A percentile compares a stretch with the other conserved stretches of the same genome.
Conservation (phyloP, 805 yeast genomes). For the Yamadazyma sp. region DNA sequence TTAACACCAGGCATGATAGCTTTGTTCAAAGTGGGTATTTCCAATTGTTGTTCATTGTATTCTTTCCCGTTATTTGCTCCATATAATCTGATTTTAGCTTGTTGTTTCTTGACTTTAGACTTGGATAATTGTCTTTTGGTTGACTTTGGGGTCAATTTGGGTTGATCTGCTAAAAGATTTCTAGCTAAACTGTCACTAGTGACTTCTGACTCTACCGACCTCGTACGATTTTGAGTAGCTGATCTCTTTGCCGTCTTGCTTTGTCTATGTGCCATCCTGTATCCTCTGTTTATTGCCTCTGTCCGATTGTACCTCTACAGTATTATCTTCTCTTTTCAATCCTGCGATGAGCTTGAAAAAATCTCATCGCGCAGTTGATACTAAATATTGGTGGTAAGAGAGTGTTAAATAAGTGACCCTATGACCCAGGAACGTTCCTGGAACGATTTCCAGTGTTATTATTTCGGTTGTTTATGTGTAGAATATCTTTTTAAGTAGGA, state of each 20-base stretch:
- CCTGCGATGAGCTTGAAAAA: not conserved
- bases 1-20: slow-evolving; percentile 83
- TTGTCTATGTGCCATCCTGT: slow-evolving; percentile 54
- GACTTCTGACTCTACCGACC: slow-evolving; percentile 65
- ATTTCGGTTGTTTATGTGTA: too few relatives aligned
- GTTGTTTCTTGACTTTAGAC: slow-evolving; percentile 59
- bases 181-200: slow-evolving; percentile 64
- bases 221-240: slow-evolving; percentile 48
- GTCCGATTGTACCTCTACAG: not conserved
- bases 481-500: too few relatives aligned
- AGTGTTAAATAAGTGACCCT: too few relatives aligned
- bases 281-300: not conserved
- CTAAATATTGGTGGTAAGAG: too few relatives aligned
- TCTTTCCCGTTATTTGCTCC: slow-evolving; percentile 58
- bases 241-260: slow-evolving; percentile 58
- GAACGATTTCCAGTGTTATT: too few relatives aligned
- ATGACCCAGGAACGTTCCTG: too few relatives aligned
- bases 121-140: slow-evolving; percentile 48
- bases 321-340: not conserved
- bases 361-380: too few relatives aligned
- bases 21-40: slow-evolving; percentile 75
- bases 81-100: slow-evolving; percentile 60
- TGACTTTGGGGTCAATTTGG: slow-evolving; percentile 60
- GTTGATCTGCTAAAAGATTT: slow-evolving; percentile 57
- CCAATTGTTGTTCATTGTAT: slow-evolving; percentile 75